A percentile compares a stretch with the other conserved stretches of the same genome.
phyloP scores from a whole-genome alignment of 129 eudicot species.

The Flaveria sonorensis region DNA sequence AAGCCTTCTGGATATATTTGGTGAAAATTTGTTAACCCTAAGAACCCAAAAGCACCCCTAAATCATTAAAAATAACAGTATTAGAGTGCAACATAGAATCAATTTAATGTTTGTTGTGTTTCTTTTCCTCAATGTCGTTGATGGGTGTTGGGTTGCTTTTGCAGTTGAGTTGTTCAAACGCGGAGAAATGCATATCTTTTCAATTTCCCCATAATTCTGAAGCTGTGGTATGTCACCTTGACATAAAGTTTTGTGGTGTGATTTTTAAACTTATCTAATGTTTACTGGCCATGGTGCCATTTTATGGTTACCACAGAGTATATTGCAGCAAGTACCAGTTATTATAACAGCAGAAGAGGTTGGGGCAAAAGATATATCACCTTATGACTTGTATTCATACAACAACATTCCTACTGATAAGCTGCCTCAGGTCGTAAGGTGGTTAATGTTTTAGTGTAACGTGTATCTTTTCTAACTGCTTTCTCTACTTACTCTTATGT shows the following conservation, averaged over 20 bases:
- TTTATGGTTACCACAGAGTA: conserved; percentile 45
- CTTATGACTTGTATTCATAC: conserved; percentile 66
- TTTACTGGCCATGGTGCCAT: conserved; percentile 6
- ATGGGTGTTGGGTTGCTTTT: conserved; percentile 23
- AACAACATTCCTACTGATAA: conserved; percentile 54
- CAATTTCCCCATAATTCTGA: conserved; percentile 50
- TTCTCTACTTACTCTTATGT: not conserved
- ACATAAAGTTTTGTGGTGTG: not conserved
- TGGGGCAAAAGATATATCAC: conserved; percentile 73
- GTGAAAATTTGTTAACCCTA: not conserved
- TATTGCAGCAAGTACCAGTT: conserved; percentile 69
- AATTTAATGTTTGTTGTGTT: not conserved
- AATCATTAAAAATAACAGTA: not conserved
- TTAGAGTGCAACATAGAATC: not conserved
- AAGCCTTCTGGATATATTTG: conserved; percentile 19
- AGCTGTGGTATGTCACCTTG: conserved; percentile 41
- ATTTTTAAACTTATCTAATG: not conserved
- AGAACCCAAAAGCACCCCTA: not conserved
- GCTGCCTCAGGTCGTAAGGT: conserved; percentile 69
- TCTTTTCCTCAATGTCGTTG: conserved; percentile 18
- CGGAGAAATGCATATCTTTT: conserved; percentile 60
- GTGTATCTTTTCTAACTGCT: not conserved
- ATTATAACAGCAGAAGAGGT: conserved; percentile 66
- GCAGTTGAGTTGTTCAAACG: conserved; percentile 57
- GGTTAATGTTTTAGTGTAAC: conserved; percentile 30